A percentile compares a stretch with the other conserved stretches of the same genome.
Conservation (phyloP, 768 basidiomycete genomes). For the Sarcodon aspratus region DNA sequence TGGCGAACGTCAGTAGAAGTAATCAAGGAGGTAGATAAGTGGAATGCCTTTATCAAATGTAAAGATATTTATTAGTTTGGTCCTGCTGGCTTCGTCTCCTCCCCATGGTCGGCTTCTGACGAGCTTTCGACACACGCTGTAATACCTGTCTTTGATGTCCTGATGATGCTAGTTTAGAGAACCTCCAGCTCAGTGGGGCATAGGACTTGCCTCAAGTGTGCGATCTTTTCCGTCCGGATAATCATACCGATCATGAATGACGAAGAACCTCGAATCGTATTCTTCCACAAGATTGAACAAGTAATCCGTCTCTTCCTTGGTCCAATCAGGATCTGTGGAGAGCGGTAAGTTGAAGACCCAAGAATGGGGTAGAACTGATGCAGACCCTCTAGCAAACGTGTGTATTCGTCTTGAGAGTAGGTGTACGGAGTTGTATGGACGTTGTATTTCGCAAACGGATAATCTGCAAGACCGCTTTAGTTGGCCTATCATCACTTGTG, state of each 20-base stretch:
- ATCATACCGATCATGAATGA: slow-evolving; percentile 86
- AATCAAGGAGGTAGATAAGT: background rate
- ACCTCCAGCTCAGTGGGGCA: background rate
- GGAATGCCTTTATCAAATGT: slow-evolving; percentile 77
- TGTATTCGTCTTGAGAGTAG: slow-evolving; percentile 85
- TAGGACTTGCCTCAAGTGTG: slow-evolving; percentile 54
- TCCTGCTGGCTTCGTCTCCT: slow-evolving; percentile 69
- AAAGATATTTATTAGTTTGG: slow-evolving; percentile 56
- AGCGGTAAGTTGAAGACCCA: background rate
- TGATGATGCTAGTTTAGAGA: slow-evolving; percentile 16
- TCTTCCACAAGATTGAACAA: slow-evolving; percentile 71
- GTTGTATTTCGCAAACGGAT: slow-evolving; percentile 79
- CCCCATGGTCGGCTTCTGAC: slow-evolving; percentile 76
- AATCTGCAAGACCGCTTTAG: slow-evolving; percentile 32
- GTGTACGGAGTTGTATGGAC: slow-evolving; percentile 48
- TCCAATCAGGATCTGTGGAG: slow-evolving; percentile 67
- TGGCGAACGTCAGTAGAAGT: background rate
- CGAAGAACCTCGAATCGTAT: slow-evolving; percentile 83
- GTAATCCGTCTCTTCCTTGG: slow-evolving; percentile 89
- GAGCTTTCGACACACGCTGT: slow-evolving; percentile 80
- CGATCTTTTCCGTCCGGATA: slow-evolving; percentile 42
- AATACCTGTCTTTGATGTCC: slow-evolving; percentile 95
- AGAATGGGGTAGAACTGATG: background rate
- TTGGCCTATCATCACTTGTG: background rate
- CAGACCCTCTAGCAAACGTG: slow-evolving; percentile 62